Percentiles rank a stretch among this genome's conserved stretches.
Conservation (phyloP, 2,329 filamentous ascomycete species). For the Mycosphaerella sp. region DNA sequence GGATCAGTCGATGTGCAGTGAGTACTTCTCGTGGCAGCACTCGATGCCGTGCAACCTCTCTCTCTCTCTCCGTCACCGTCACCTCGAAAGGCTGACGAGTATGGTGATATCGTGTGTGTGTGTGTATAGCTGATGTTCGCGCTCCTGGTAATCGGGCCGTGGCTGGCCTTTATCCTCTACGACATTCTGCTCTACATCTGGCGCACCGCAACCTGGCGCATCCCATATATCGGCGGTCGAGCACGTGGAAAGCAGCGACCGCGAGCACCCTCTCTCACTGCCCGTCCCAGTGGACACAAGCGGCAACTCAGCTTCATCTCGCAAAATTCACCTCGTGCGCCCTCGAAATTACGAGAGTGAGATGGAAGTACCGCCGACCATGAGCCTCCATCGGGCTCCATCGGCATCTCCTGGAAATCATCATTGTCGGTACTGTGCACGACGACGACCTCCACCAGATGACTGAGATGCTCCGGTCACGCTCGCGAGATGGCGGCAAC, state of each 20-base stretch:
- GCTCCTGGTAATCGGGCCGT: constrained; percentile 55
- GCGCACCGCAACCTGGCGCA: constrained; percentile 52
- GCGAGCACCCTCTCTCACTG: constrained; percentile 55
- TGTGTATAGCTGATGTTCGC: constrained; percentile 52
- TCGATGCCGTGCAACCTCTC: constrained; percentile 10
- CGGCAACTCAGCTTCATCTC: constrained; percentile 40
- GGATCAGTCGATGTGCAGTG: constrained; percentile 58
- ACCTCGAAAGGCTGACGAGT: constrained; percentile 2
- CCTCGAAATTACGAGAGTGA: constrained; percentile 13
- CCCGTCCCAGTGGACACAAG: constrained; percentile 48
- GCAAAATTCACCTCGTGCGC: constrained; percentile 16
- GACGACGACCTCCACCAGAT: background rate
- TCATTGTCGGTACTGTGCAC: background rate
- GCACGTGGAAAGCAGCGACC: constrained; percentile 55
- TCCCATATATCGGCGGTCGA: constrained; percentile 55
- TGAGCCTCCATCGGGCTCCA: background rate
- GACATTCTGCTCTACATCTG: constrained; percentile 57
- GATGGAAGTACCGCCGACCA: background rate
- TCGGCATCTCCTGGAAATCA: background rate
- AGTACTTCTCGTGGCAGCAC: constrained; percentile 24
- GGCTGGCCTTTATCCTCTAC: constrained; percentile 56
- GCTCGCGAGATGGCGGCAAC: background rate
- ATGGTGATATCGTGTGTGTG: constrained; percentile 4
- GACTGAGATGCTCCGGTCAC: background rate
- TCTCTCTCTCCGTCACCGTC: too few species aligned